Evolutionary conservation across 805 yeast species (phyloP).

Genomic region (Monosporozyma yasuniensis): DNA sequence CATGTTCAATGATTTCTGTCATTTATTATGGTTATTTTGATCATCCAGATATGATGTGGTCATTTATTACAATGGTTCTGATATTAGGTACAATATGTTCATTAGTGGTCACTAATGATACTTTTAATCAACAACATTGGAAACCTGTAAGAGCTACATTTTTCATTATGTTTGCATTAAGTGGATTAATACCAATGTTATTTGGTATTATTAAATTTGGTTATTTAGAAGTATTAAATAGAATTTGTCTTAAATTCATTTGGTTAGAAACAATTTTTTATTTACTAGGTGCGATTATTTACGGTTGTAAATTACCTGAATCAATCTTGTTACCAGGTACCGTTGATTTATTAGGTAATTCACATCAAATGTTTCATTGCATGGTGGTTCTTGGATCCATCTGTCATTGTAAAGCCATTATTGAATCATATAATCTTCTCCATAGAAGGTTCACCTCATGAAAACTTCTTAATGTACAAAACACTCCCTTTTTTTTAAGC

Average conservation of each 20-base stretch:
- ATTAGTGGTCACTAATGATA: conserved; percentile 52
- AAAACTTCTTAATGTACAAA: too few relatives aligned
- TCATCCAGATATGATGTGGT: conserved; percentile 21
- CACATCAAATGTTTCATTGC: conserved; percentile 79
- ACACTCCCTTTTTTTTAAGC: too few relatives aligned
- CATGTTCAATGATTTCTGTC: conserved; percentile 50
- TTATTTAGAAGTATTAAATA: conserved; percentile 34
- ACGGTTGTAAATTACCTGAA: conserved; percentile 78
- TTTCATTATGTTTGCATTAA: conserved; percentile 70
- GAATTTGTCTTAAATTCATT: conserved; percentile 57
- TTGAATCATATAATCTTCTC: conserved; percentile 42
- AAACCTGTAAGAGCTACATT: conserved; percentile 68
- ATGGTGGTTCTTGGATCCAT: conserved; percentile 69
- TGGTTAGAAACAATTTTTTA: conserved; percentile 63
- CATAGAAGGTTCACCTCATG: conserved; percentile 13
- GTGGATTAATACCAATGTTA: conserved; percentile 62
- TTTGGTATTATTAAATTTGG: conserved; percentile 49
- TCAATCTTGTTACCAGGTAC: conserved; percentile 46
- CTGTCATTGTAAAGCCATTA: conserved; percentile 63
- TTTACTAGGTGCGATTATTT: conserved; percentile 67
- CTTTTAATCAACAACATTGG: conserved; percentile 57
- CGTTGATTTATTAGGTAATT: conserved; percentile 64
- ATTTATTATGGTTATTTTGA: conserved; percentile 39
- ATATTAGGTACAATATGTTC: conserved; percentile 54
- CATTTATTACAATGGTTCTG: conserved; percentile 36